Conservation (phyloP, 768 basidiomycete species). For the Hypholoma sublateritium region DNA sequence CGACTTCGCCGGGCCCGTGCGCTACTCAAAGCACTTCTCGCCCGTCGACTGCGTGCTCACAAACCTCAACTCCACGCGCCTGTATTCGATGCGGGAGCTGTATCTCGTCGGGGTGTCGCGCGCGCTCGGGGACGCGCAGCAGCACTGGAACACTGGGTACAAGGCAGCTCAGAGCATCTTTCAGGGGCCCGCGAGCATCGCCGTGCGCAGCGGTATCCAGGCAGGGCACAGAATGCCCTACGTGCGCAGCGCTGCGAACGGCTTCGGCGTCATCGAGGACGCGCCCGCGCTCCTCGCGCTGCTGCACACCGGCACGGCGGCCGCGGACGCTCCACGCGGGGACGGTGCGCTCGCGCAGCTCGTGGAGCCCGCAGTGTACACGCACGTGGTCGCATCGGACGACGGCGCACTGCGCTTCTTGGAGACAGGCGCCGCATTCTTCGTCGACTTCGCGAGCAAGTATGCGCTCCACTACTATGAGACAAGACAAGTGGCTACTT, state of each 20-base stretch:
- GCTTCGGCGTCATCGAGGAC: conserved; percentile 56
- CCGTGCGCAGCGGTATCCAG: conserved; percentile 68
- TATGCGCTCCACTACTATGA: conserved; percentile 87
- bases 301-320: conserved; percentile 43
- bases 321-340: conserved; percentile 3
- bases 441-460: conserved; percentile 84
- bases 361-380: conserved; percentile 82
- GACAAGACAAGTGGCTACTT: no score
- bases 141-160: conserved; percentile 69
- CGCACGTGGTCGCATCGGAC: conserved; percentile 76
- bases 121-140: conserved; percentile 59
- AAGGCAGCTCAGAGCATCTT: conserved; percentile 75
- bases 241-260: conserved; percentile 61
- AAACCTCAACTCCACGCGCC: conserved; percentile 55
- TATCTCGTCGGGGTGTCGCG: conserved; percentile 60
- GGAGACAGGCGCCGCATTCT: conserved; percentile 85
- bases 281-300: conserved; percentile 49
- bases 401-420: conserved; percentile 82
- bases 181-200: conserved; percentile 54
- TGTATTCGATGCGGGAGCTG: conserved; percentile 82
- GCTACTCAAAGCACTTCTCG: conserved; percentile 69
- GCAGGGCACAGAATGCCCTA: conserved; percentile 76
- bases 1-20: conserved; percentile 72
- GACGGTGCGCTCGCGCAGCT: conserved; percentile 32
- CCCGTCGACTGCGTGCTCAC: conserved; percentile 66